phyloP scores from a whole-genome alignment of 805 yeast genomes.

The Groenewaldozyma tartarivorans region DNA sequence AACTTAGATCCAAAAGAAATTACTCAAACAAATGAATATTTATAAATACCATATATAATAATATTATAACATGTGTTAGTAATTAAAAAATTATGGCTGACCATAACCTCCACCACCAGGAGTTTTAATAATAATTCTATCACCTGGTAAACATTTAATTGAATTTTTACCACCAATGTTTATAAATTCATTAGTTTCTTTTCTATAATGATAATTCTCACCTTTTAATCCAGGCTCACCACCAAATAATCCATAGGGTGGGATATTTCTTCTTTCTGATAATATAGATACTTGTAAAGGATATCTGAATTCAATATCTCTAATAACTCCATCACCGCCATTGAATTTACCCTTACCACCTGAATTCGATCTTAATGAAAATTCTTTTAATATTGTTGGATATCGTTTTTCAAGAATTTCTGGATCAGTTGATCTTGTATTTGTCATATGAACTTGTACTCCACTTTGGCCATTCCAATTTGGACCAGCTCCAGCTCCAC shows the following conservation, averaged over 20 bases:
- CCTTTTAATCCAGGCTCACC: constrained; percentile 76
- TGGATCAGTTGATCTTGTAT: constrained; percentile 85
- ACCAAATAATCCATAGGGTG: constrained; percentile 82
- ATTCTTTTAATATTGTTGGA: constrained; percentile 70
- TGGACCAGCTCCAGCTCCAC: constrained; percentile 90
- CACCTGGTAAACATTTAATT: constrained; percentile 49
- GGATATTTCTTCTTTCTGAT: constrained; percentile 74
- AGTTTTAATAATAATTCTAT: constrained; percentile 54
- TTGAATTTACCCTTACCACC: constrained; percentile 68
- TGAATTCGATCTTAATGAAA: constrained; percentile 57
- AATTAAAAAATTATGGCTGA: no score
- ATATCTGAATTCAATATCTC: constrained; percentile 73
- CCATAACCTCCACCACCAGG: constrained; percentile 91
- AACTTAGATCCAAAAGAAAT: constrained; percentile 11
- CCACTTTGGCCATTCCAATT: constrained; percentile 81
- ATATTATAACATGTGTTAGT: neutral
- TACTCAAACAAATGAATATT: neutral
- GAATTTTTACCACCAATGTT: constrained; percentile 60
- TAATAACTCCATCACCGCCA: constrained; percentile 82
- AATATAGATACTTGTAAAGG: constrained; percentile 69
- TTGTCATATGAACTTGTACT: constrained; percentile 92
- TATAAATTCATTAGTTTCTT: constrained; percentile 26
- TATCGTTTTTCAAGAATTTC: constrained; percentile 83
- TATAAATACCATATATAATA: constrained; percentile 1
- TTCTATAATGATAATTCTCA: constrained; percentile 36